A percentile compares a stretch with the other conserved stretches of the same genome.
Evolutionary conservation across 345 rosid species (phyloP).

Genomic region (Citrus cavaleriei): DNA sequence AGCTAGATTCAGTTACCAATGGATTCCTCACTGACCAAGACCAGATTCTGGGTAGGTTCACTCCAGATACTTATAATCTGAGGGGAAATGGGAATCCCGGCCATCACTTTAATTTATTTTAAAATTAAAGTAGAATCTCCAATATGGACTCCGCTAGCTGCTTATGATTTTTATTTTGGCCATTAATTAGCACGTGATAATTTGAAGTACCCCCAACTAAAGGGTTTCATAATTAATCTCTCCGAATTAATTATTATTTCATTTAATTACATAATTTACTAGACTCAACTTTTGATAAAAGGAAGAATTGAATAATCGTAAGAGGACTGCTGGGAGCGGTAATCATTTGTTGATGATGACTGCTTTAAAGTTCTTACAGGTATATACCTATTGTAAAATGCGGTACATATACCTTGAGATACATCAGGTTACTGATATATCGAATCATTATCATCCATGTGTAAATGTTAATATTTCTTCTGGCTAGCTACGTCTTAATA

Average conservation of each 20-base stretch:
- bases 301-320: not conserved
- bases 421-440: not conserved
- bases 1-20: not conserved
- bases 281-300: not conserved
- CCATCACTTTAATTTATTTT: not conserved
- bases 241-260: not conserved
- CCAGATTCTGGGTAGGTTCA: not conserved
- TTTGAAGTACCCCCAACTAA: not conserved
- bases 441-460: slow-evolving; percentile 24
- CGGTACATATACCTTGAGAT: not conserved
- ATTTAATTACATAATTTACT: not conserved
- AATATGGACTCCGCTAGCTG: not conserved
- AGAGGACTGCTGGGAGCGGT: not conserved
- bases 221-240: not conserved
- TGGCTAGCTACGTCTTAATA: too few species aligned
- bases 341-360: slow-evolving; percentile 14
- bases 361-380: not conserved
- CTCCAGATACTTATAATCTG: not conserved
- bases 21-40: not conserved
- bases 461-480: not conserved
- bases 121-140: not conserved
- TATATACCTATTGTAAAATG: not conserved
- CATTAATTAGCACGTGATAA: not conserved
- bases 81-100: not conserved
- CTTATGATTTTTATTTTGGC: not conserved